phyloP scores from a whole-genome alignment of 345 rosid species.

The Citrus glauca region DNA sequence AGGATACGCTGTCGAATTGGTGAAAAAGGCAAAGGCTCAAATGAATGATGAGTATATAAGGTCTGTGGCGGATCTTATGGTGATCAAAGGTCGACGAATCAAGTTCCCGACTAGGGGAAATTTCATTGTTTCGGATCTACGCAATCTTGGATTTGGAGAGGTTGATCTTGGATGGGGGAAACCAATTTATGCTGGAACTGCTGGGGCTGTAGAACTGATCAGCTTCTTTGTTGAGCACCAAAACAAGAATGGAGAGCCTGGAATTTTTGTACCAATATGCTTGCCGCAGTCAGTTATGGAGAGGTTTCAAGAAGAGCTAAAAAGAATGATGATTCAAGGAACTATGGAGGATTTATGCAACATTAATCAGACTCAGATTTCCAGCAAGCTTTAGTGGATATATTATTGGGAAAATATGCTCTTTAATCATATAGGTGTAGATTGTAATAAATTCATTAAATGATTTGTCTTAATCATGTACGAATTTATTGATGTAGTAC shows the following conservation, averaged over 20 bases:
- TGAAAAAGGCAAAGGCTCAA: conserved; percentile 11
- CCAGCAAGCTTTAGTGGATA: neutral
- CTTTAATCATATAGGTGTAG: too few species aligned
- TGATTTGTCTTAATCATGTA: too few species aligned
- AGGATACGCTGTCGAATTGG: conserved; percentile 14
- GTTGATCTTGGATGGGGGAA: conserved; percentile 30
- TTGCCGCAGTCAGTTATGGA: conserved; percentile 23
- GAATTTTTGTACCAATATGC: conserved; percentile 12
- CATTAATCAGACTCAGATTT: neutral
- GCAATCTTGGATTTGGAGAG: neutral
- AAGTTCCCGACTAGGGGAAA: neutral
- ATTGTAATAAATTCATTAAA: too few species aligned
- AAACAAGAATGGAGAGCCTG: conserved; percentile 15
- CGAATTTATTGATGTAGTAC: too few species aligned
- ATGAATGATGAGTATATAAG: conserved; percentile 14
- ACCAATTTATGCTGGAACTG: conserved; percentile 16
- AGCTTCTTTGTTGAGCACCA: neutral
- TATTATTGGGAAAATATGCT: too few species aligned
- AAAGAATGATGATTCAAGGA: neutral
- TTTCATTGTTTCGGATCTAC: neutral
- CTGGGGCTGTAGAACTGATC: neutral
- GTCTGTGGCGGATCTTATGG: conserved; percentile 10
- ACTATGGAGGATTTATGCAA: neutral
- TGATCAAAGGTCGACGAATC: conserved; percentile 16
- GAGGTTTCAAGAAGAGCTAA: conserved; percentile 14